Conservation (phyloP, 2,329 filamentous ascomycete genomes). For the Colletotrichum sp. region DNA sequence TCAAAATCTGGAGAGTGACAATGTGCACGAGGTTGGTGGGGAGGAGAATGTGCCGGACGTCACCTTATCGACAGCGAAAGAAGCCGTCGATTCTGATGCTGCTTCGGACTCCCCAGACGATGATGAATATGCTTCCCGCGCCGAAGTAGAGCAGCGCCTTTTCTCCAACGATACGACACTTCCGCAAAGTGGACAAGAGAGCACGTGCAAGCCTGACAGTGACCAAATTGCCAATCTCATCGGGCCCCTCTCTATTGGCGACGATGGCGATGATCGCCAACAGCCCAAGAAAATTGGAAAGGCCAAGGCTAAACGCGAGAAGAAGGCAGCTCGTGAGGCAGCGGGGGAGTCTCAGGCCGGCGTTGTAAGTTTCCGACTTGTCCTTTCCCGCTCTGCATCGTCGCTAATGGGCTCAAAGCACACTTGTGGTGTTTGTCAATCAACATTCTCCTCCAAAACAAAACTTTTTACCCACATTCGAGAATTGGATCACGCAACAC, state of each 20-base stretch:
- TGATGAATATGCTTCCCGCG: slow-evolving; percentile 19
- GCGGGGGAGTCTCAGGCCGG: slow-evolving; percentile 34
- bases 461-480: slow-evolving; percentile 78
- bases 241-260: not conserved
- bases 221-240: not conserved
- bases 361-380: slow-evolving; percentile 35
- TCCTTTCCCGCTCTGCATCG: not conserved
- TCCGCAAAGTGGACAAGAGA: not conserved
- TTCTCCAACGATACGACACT: not conserved
- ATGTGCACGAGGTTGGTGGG: not conserved
- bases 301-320: slow-evolving; percentile 55
- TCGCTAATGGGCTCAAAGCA: slow-evolving; percentile 32
- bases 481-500: slow-evolving; percentile 67
- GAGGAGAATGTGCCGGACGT: not conserved
- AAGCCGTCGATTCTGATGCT: not conserved
- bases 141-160: slow-evolving; percentile 14
- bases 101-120: not conserved
- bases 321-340: slow-evolving; percentile 47
- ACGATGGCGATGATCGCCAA: not conserved
- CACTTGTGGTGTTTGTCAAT: slow-evolving; percentile 49
- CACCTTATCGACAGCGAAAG: not conserved
- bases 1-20: not conserved
- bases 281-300: slow-evolving; percentile 51
- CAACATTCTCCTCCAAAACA: slow-evolving; percentile 64
- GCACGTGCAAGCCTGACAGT: not conserved